phyloP scores from a whole-genome alignment of 2,329 filamentous ascomycete species.

The Calonectria hawksworthii region DNA sequence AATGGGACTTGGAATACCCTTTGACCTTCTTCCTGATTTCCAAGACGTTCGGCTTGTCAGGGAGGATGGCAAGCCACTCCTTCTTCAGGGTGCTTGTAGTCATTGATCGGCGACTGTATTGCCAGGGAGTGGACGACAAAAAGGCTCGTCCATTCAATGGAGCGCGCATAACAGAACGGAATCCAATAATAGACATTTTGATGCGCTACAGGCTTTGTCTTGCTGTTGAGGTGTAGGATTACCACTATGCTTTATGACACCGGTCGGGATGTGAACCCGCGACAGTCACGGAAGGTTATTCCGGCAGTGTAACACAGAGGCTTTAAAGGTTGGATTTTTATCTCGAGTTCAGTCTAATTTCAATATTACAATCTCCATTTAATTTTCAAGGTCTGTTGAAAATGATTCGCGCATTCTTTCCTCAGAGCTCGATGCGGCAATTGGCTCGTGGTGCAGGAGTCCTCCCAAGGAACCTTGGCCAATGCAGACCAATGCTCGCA shows the following conservation, averaged over 20 bases:
- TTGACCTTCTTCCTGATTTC: constrained; percentile 27
- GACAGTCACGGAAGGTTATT: neutral
- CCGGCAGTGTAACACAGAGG: neutral
- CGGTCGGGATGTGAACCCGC: neutral
- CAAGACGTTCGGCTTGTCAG: constrained; percentile 25
- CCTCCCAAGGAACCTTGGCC: neutral
- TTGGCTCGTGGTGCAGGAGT: too few species aligned
- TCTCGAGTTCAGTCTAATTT: neutral
- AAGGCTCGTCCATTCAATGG: neutral
- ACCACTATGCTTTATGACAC: neutral
- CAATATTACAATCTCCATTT: neutral
- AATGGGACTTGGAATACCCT: neutral
- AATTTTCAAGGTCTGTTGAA: neutral
- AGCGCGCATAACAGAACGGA: neutral
- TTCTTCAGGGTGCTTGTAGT: constrained; percentile 7
- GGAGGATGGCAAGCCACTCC: constrained; percentile 28
- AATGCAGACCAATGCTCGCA: neutral
- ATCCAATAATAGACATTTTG: neutral
- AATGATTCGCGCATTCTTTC: neutral
- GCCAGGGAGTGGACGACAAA: neutral
- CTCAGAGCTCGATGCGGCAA: neutral
- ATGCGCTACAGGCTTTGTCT: neutral
- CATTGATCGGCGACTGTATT: constrained; percentile 12
- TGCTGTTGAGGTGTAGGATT: neutral
- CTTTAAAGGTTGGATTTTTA: neutral